Evolutionary conservation across 495 filamentous ascomycete genomes (phyloP).

Genomic region (Halenospora varia): DNA sequence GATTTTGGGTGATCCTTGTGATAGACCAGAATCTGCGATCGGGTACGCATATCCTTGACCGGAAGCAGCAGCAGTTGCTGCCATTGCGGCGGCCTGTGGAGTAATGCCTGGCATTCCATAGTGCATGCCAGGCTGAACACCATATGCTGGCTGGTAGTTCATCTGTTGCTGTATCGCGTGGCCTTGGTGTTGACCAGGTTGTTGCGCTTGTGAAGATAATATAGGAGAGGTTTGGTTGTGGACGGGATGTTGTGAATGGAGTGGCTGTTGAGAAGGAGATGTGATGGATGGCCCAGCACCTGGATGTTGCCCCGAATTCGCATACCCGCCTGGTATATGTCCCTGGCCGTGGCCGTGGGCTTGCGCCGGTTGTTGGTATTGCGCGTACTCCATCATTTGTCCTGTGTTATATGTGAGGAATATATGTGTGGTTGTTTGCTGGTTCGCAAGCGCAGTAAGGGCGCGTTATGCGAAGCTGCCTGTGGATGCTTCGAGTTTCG

Average conservation of each 20-base stretch:
- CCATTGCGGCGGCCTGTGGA: constrained; percentile 65
- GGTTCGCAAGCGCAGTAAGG: constrained; percentile 9
- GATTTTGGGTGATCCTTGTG: constrained; percentile 59
- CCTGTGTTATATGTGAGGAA: constrained; percentile 27
- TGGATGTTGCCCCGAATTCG: constrained; percentile 39
- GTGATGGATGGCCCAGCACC: constrained; percentile 44
- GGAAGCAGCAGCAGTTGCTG: constrained; percentile 64
- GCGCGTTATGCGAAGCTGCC: background rate
- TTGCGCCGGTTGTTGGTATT: constrained; percentile 56
- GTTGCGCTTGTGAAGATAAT: constrained; percentile 55
- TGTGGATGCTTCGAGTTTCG: background rate
- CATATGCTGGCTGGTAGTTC: constrained; percentile 53
- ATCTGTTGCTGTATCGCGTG: constrained; percentile 51
- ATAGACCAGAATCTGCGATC: constrained; percentile 48
- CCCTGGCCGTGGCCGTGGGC: constrained; percentile 48
- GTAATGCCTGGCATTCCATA: constrained; percentile 53
- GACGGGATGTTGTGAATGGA: constrained; percentile 50
- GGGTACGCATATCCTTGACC: constrained; percentile 53
- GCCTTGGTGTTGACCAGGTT: constrained; percentile 45
- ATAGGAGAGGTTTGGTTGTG: constrained; percentile 56
- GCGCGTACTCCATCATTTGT: constrained; percentile 66
- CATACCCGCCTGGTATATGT: constrained; percentile 45
- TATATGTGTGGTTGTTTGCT: constrained; percentile 21
- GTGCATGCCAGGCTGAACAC: constrained; percentile 53
- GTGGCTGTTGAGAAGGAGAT: constrained; percentile 52